phyloP scores from a whole-genome alignment of 116 monocot genomes.

The Cymodocea nodosa region DNA sequence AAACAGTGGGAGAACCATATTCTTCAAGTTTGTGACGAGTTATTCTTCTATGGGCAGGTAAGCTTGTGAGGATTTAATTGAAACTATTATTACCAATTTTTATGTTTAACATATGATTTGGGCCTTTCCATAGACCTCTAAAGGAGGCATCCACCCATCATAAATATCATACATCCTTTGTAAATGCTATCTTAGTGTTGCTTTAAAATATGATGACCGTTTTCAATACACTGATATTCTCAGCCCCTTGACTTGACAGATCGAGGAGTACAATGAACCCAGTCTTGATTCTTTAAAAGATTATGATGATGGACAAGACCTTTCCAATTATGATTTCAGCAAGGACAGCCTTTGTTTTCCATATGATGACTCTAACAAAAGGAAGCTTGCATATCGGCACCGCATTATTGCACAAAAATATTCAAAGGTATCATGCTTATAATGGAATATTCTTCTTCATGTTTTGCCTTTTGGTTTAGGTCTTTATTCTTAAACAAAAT shows the following conservation, averaged over 20 bases:
- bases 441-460: neutral
- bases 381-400: constrained; percentile 85
- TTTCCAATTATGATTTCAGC: constrained; percentile 79
- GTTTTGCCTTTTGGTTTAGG: neutral
- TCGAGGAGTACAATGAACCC: constrained; percentile 87
- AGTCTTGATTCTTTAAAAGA: constrained; percentile 42
- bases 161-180: neutral
- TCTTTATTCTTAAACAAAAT: too few species aligned
- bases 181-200: neutral
- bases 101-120: neutral
- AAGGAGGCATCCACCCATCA: too few species aligned
- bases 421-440: constrained; percentile 44
- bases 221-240: constrained; percentile 62
- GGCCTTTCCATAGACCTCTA: too few species aligned
- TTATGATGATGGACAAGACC: constrained; percentile 85
- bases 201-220: neutral
- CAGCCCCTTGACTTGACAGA: constrained; percentile 29
- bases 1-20: constrained; percentile 77
- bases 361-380: constrained; percentile 66
- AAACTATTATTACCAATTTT: neutral
- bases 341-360: constrained; percentile 52
- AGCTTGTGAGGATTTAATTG: constrained; percentile 5
- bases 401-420: constrained; percentile 75
- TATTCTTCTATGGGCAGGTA: constrained; percentile 86
- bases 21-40: constrained; percentile 78